Base-by-base conservation (phyloP, 2,329 filamentous ascomycete species). In the Clarireedia hainanense region DNA sequence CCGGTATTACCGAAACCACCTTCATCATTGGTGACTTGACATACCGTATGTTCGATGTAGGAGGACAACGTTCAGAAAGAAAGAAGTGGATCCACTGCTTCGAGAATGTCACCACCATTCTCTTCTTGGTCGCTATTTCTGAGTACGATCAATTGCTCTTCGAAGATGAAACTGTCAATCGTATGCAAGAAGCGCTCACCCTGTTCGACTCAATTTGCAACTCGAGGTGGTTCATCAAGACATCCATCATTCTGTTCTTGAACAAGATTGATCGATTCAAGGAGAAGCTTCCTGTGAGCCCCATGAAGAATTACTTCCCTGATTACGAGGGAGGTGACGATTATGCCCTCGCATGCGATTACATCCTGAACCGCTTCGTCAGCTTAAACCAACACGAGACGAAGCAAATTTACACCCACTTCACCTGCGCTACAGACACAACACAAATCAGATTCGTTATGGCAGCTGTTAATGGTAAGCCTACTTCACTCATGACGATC, bases 321-420 rank as follows among this genome's bases (percentile, higher is more conserved):
- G 89, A 94, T 69, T 94, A 90, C 73, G 92, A 97, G 77, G 89
- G 92, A 64, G 94, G 94, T 65, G 88, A 95, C 65, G 92, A 99
- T 74, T 99, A 99, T 70, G 86, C 88, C 42, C 88, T 90, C 51
- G 94, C 94, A 39, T 99, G 94, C 76, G 92, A 99, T 74, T 99
- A 99, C 76, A 97, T 99, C 68, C 83, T 99, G 60, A 97, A 97
- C 81, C 85, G 94, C 71, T 99, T 99, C 74, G 94, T 97, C 68
- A 94, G 89, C 71, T 79, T 99, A 71, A 99, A 99, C 78, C 94
- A 97, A 75, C 92, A 96, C 72, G 94, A 97, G 78, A 96, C 91
- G 55, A 99, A 99, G 80, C 94, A 99, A 74, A 97, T 99, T 73
- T 99, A 99, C 80, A 99, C 94, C 58, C 94, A 97, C 75, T 99